These are phyloP conservation scores for Eimeria praecox DNA, from an alignment of 169 alveolate genomes.

Conservation along the genomic window DNA sequence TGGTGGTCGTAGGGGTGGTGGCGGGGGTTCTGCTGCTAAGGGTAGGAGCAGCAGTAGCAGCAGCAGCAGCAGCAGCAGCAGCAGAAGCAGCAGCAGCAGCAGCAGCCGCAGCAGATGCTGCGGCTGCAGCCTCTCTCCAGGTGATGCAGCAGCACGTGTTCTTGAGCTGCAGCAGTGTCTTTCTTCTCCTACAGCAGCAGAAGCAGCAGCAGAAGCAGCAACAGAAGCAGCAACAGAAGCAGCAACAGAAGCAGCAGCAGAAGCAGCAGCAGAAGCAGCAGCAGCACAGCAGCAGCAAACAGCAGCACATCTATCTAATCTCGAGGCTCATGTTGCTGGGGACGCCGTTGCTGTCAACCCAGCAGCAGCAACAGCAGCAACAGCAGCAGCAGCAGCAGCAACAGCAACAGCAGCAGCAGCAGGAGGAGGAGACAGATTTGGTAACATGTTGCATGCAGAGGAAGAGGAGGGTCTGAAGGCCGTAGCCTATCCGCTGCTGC, in stretches of 20 bases:
- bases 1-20: background rate
- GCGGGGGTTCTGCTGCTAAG: background rate
- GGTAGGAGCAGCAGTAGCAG: background rate
- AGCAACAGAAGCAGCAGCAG: constrained; percentile 1
- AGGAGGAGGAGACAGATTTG: background rate
- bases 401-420: constrained; percentile 48
- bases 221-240: background rate
- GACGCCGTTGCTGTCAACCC: background rate
- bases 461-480: constrained; percentile 57
- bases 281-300: background rate
- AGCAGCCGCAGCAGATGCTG: background rate
- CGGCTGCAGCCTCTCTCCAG: constrained; percentile 34
- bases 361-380: constrained; percentile 33
- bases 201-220: constrained; percentile 6
- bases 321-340: background rate
- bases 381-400: constrained; percentile 45
- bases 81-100: constrained; percentile 44
- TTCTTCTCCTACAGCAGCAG: constrained; percentile 10
- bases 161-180: constrained; percentile 40
- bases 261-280: background rate
- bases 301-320: background rate
- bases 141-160: background rate
- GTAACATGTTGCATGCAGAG: background rate
- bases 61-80: background rate
- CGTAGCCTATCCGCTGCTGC: constrained; percentile 60